Evolutionary conservation across 345 rosid species (phyloP), one percentile per base, ranked within the genome.

Genomic region (Corymbia maculata): DNA sequence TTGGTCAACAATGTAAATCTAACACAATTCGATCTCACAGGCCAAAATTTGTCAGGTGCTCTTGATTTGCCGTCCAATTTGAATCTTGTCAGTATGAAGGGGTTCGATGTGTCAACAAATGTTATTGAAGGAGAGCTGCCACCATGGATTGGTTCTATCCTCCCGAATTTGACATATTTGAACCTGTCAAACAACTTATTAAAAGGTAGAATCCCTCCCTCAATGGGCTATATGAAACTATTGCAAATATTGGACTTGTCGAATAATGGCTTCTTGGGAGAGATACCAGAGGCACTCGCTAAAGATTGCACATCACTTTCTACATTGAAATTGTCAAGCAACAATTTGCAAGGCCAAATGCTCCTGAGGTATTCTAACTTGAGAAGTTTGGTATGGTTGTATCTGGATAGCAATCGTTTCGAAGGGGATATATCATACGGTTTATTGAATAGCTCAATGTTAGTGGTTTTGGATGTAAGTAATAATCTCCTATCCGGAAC

Each of bases 371-470:
- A 13, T 14, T 8, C 28, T 7, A 68, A 66, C 30, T 59, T 59
- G 66, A 11, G 1, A 0, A 0, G 0, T 6, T 59, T 59, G 0
- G 0, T 0, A 2, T 55, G 26, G 1, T 0, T 59, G 15, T 59
- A 59, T 59, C 0, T 59, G 3, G 66, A 26, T 6, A 5, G 28
- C 30, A 59, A 59, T 59, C 0, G 4, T 26, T 59, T 59, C n/a
- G 24, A 14, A 11, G 30, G 15, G 14, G 30, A 59, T 6, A 5
- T 59, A 0, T 26, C 66, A 26, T n/a, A 17, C 5, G 0, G 15
- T 5, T 26, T 59, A 26, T 59, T 5, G 7, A 59, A 59, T 11
- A 0, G 7, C 30, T 59, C 13, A 30, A 2, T 0, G 0, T 59
- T 59, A 59, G 0, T 0, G 6, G 10, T 5, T 5, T n/a, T 89